Base-by-base conservation (phyloP, 192 early-diverging fungal species). In the Coemansia asiatica region DNA sequence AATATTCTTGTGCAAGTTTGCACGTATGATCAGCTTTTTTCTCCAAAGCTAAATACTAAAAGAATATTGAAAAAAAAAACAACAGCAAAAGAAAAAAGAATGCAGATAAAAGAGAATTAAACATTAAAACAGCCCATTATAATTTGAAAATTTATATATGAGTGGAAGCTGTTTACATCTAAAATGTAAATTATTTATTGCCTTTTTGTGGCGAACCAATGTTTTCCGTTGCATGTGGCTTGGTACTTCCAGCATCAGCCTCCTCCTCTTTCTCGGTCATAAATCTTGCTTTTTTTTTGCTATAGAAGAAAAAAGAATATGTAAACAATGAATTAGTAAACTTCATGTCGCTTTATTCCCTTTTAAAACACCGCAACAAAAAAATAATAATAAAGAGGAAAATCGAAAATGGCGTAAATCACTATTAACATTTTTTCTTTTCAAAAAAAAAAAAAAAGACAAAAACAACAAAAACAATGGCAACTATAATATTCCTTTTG, bases 181-280 rank as follows among this genome's bases (percentile, higher is more conserved):
- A n/a, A n/a, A n/a, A n/a, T 44, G 16, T 15, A 44, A 13, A 15
- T 13, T 44, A 16, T 44, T 0, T 44, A 3, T 44, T 18, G 26
- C 28, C 4, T 16, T 54, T 28, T 23, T 27, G 51, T 54, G 51
- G 51, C 51, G 6, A 25, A 12, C 23, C 51, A 16, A 18, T 54
- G 51, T 54, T 2, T 54, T 54, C 51, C 3, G 25, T 16, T 28
- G 51, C 51, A 54, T 54, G 51, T 54, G 51, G 51, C 51, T 54
- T 54, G 23, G 21, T 53, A 10, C 50, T 26, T 23, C 23, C 22
- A 27, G 28, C 27, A 25, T 54, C 19, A 16, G 23, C 22, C 23
- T 28, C 13, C 19, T n/a, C n/a, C n/a, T n/a, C n/a, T n/a, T n/a
- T n/a, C n/a, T 28, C 23, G 25, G 19, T 13, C 25, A 26, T 22